Percentiles rank a stretch among this genome's conserved stretches.
Evolutionary conservation across 2,329 filamentous ascomycete genomes (phyloP).

Genomic region (Triangularia setosa): DNA sequence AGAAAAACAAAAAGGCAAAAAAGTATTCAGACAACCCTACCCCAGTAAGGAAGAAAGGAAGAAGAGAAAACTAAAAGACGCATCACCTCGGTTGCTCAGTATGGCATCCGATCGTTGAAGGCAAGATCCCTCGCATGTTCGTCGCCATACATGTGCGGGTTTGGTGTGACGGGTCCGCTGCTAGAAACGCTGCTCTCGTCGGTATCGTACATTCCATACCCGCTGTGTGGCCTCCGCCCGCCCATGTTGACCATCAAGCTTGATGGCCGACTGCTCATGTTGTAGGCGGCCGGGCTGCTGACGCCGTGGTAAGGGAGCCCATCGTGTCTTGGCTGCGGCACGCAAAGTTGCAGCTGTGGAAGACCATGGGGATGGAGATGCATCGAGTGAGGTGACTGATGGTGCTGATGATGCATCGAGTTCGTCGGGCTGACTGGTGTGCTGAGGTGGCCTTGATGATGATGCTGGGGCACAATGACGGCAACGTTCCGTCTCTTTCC

Average conservation of each 20-base stretch:
- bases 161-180: constrained; percentile 34
- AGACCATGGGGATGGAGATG: constrained; percentile 12
- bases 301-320: constrained; percentile 27
- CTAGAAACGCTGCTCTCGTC: constrained; percentile 38
- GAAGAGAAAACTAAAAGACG: background rate
- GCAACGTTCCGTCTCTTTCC: constrained; percentile 75
- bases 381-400: constrained; percentile 7
- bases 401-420: background rate
- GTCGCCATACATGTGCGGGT: constrained; percentile 42
- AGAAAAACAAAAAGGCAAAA: background rate
- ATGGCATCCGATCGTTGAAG: constrained; percentile 39
- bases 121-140: constrained; percentile 39
- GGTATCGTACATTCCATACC: constrained; percentile 46
- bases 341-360: constrained; percentile 15
- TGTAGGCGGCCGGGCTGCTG: constrained; percentile 33
- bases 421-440: constrained; percentile 4
- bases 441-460: constrained; percentile 8
- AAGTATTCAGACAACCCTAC: constrained; percentile 20
- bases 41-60: constrained; percentile 8
- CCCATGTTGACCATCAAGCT: constrained; percentile 26
- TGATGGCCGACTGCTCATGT: constrained; percentile 26
- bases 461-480: constrained; percentile 14
- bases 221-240: constrained; percentile 31
- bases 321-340: constrained; percentile 13
- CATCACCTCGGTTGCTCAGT: constrained; percentile 30